Conservation (phyloP, 306 rosid genomes). For the Lupinus albus region DNA sequence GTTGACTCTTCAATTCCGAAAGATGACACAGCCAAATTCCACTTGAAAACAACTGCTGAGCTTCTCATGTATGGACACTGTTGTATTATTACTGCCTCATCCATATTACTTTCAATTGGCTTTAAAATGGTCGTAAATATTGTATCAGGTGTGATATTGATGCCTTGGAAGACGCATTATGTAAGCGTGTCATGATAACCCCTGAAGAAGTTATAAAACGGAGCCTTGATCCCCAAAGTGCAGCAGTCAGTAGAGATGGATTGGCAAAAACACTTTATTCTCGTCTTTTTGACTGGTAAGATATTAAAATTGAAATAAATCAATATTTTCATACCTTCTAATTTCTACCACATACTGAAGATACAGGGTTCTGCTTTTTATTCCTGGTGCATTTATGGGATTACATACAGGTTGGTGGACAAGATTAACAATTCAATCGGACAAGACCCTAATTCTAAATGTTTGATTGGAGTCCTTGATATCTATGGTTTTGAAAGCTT, state of each 20-base stretch:
- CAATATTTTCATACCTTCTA: slow-evolving; percentile 28
- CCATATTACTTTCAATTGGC: slow-evolving; percentile 35
- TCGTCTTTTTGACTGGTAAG: slow-evolving; percentile 92
- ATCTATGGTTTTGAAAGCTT: slow-evolving; percentile 99
- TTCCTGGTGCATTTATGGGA: slow-evolving; percentile 38
- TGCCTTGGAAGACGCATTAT: slow-evolving; percentile 91
- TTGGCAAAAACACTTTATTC: slow-evolving; percentile 93
- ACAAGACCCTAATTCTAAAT: slow-evolving; percentile 87
- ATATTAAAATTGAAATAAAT: slow-evolving; percentile 29
- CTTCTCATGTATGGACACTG: slow-evolving; percentile 73
- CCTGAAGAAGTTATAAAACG: slow-evolving; percentile 99
- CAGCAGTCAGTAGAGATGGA: slow-evolving; percentile 83
- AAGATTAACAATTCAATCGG: slow-evolving; percentile 90
- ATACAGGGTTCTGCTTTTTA: slow-evolving; percentile 38
- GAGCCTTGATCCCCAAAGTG: slow-evolving; percentile 96
- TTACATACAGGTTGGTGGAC: slow-evolving; percentile 83
- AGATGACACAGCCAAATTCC: slow-evolving; percentile 86
- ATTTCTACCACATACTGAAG: slow-evolving; percentile 26
- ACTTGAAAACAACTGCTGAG: slow-evolving; percentile 80
- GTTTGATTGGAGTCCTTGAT: slow-evolving; percentile 95
- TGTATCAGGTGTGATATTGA: slow-evolving; percentile 73
- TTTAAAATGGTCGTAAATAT: slow-evolving; percentile 40
- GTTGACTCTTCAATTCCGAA: slow-evolving; percentile 87
- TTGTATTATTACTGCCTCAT: slow-evolving; percentile 25
- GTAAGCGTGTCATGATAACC: slow-evolving; percentile 99